A percentile compares a stretch with the other conserved stretches of the same genome.
These are phyloP conservation scores for Acer negundo DNA, from an alignment of 345 rosid species.

Conservation along the genomic window DNA sequence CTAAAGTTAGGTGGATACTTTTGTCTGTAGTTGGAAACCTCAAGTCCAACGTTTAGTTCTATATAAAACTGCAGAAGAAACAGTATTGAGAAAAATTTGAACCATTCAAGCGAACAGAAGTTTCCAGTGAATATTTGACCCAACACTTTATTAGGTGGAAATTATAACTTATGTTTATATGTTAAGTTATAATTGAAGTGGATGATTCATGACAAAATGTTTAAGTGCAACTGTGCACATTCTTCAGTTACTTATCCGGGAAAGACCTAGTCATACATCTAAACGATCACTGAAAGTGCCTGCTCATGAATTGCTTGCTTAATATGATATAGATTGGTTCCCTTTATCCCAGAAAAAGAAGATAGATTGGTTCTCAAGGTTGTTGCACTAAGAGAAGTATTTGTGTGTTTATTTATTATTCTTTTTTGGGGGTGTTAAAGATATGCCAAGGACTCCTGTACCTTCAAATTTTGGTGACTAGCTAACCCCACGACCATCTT, in stretches of 20 bases:
- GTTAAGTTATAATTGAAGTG: background rate
- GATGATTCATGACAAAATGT: background rate
- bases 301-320: background rate
- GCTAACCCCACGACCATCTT: background rate
- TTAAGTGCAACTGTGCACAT: background rate
- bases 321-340: background rate
- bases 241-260: background rate
- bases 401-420: background rate
- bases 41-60: background rate
- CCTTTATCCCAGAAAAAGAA: background rate
- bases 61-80: background rate
- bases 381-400: background rate
- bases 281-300: background rate
- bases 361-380: background rate
- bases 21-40: background rate
- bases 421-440: background rate
- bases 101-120: background rate
- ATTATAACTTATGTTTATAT: background rate
- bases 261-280: background rate
- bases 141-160: background rate
- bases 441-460: too few relatives aligned
- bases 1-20: background rate
- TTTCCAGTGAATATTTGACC: constrained; percentile 2
- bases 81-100: background rate
- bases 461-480: constrained; percentile 6